These are phyloP conservation scores for Stenogyne calaminthoides DNA, from an alignment of 305 asterid species.

Conservation along the genomic window DNA sequence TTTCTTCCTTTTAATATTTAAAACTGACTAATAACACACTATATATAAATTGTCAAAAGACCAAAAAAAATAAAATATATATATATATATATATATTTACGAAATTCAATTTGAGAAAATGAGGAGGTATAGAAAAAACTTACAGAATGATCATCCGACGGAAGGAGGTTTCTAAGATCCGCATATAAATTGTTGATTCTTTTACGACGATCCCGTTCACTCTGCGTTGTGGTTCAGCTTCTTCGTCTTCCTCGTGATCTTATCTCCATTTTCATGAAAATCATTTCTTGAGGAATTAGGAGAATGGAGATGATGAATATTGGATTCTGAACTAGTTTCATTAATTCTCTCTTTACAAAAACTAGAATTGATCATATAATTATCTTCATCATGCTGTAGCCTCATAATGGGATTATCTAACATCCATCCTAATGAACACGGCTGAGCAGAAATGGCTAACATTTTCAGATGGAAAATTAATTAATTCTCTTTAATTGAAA, in stretches of 20 bases:
- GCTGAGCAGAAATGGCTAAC: constrained; percentile 43
- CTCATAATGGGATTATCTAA: constrained; percentile 36
- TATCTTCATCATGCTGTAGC: constrained; percentile 26
- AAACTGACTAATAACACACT: too few species aligned
- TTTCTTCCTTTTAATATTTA: too few species aligned
- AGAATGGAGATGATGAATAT: constrained; percentile 33
- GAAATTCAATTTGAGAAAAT: too few species aligned
- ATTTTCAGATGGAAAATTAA: constrained; percentile 37
- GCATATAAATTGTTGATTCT: constrained; percentile 58
- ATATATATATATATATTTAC: too few species aligned
- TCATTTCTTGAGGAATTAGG: constrained; percentile 27
- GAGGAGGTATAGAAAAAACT: not conserved
- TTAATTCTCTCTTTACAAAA: constrained; percentile 27
- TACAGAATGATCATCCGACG: constrained; percentile 56
- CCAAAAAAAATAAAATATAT: too few species aligned
- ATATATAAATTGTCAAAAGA: too few species aligned
- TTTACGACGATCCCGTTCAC: constrained; percentile 78
- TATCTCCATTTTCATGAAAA: not conserved
- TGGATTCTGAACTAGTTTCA: constrained; percentile 42
- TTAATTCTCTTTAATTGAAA: not conserved
- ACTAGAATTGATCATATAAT: not conserved
- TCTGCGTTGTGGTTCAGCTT: constrained; percentile 77
- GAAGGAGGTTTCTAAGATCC: constrained; percentile 69
- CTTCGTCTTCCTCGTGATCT: constrained; percentile 36
- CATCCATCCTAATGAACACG: constrained; percentile 39